Conservation (phyloP, 495 filamentous ascomycete genomes). For the Elaphomyces granulatus region DNA sequence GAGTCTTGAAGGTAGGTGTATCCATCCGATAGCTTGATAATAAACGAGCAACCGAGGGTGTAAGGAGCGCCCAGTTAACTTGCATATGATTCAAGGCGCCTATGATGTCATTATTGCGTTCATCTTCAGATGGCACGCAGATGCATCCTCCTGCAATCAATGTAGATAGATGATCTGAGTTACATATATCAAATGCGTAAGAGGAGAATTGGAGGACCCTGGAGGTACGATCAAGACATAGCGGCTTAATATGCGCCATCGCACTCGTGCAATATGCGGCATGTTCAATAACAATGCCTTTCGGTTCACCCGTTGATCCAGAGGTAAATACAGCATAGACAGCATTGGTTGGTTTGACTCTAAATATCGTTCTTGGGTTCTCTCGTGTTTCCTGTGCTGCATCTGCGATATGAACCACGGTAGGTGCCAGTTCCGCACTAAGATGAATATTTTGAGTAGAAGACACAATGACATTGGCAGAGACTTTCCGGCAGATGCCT, state of each 20-base stretch:
- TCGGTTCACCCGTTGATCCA: constrained; percentile 53
- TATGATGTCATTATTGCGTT: neutral
- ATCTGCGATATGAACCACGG: too few relatives aligned
- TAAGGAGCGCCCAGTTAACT: neutral
- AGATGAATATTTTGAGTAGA: neutral
- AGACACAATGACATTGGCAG: neutral
- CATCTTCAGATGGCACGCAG: neutral
- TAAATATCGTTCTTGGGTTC: too few relatives aligned
- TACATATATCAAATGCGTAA: neutral
- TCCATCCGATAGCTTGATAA: neutral
- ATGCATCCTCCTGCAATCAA: neutral
- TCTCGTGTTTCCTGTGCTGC: too few relatives aligned
- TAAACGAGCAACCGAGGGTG: neutral
- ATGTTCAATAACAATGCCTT: constrained; percentile 56
- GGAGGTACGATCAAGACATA: neutral
- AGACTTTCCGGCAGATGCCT: neutral
- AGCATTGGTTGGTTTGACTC: too few relatives aligned
- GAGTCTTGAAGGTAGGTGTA: constrained; percentile 11
- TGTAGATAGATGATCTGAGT: neutral
- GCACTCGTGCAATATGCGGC: constrained; percentile 4
- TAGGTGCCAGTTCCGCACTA: neutral
- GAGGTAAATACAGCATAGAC: constrained; percentile 50
- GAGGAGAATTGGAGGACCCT: constrained; percentile 2
- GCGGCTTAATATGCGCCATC: neutral
- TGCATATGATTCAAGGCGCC: neutral